Evolutionary conservation across 192 early-diverging fungal genomes (phyloP).

Genomic region (Geranomyces variabilis): DNA sequence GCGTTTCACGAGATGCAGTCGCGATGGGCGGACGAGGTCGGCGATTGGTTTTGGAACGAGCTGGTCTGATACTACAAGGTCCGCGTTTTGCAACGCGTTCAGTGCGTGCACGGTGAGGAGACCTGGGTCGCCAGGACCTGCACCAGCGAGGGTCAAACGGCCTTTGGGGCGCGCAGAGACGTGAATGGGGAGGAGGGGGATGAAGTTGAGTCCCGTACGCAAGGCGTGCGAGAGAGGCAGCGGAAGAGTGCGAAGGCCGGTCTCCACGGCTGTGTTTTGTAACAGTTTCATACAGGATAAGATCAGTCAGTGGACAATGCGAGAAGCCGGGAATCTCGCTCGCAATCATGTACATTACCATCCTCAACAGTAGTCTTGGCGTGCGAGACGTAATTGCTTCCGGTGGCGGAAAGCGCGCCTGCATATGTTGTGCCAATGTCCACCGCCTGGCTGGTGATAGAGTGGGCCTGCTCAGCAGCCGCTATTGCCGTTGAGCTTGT

Average conservation of each 20-base stretch:
- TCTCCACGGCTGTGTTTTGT: constrained; percentile 11
- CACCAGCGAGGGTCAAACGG: constrained; percentile 69
- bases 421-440: constrained; percentile 22
- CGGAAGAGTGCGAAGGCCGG: constrained; percentile 22
- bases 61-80: constrained; percentile 80
- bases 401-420: constrained; percentile 11
- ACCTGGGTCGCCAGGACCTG: constrained; percentile 83
- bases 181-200: constrained; percentile 25
- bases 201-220: constrained; percentile 5
- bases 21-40: constrained; percentile 67
- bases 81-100: constrained; percentile 61
- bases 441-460: background rate
- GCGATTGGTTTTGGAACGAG: constrained; percentile 41
- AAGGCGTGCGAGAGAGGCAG: constrained; percentile 5
- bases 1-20: constrained; percentile 56
- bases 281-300: background rate
- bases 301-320: background rate
- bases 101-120: constrained; percentile 66
- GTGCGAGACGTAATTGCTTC: background rate
- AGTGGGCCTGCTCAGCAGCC: background rate
- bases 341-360: background rate
- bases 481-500: constrained; percentile 12
- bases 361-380: constrained; percentile 14
- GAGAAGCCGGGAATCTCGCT: too few relatives aligned
- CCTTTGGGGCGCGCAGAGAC: constrained; percentile 16